Percentiles rank a stretch among this genome's conserved stretches.
These are phyloP conservation scores for Colletotrichum tamarilloi DNA, from an alignment of 2,329 filamentous ascomycete genomes.

Conservation along the genomic window DNA sequence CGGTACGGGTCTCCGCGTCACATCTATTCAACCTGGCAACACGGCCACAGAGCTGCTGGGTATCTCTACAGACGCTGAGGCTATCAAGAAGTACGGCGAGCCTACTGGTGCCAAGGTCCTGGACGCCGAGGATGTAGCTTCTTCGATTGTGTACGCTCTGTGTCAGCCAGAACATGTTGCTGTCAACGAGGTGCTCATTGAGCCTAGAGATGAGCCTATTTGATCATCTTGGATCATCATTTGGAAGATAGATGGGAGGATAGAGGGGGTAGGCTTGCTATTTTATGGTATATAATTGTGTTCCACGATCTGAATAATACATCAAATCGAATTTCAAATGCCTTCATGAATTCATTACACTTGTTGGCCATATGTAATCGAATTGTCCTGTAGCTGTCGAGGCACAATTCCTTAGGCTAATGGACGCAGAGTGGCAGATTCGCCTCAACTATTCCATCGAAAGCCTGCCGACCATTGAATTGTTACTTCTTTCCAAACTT, in stretches of 20 bases:
- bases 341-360: background rate
- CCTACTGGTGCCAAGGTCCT: constrained; percentile 80
- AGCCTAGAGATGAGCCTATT: constrained; percentile 81
- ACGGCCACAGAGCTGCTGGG: constrained; percentile 77
- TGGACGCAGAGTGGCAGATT: background rate
- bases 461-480: background rate
- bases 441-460: background rate
- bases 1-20: constrained; percentile 78
- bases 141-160: constrained; percentile 78
- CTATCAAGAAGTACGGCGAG: constrained; percentile 82
- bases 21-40: constrained; percentile 81
- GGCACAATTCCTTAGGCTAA: no score
- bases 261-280: background rate
- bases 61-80: constrained; percentile 81
- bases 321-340: background rate
- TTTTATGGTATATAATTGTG: background rate
- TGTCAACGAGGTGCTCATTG: constrained; percentile 84
- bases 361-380: background rate
- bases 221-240: constrained; percentile 45
- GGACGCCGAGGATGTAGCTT: constrained; percentile 78
- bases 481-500: background rate
- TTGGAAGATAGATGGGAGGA: background rate
- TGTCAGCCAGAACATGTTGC: constrained; percentile 80
- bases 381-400: no score
- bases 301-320: background rate